Conservation (phyloP, 75 land plant species). For the Larix kaempferi region DNA sequence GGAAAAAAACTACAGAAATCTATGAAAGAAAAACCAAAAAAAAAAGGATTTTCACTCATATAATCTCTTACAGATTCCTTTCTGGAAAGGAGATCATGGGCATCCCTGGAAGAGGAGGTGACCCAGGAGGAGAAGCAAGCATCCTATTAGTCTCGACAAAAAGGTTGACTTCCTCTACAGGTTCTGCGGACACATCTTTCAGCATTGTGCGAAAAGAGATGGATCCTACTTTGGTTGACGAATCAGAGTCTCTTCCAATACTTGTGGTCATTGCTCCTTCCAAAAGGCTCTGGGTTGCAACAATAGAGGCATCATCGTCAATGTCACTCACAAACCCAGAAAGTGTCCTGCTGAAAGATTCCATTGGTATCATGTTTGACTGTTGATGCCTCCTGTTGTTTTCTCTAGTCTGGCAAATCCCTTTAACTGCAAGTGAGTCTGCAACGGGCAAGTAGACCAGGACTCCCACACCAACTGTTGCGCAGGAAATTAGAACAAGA, state of each 20-base stretch:
- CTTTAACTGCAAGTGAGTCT: constrained; percentile 56
- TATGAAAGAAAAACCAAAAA: not conserved
- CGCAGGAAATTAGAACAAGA: constrained; percentile 44
- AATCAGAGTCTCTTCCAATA: constrained; percentile 38
- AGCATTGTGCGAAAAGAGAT: constrained; percentile 49
- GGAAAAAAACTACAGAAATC: not conserved
- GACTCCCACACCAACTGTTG: constrained; percentile 43
- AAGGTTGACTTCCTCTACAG: constrained; percentile 38
- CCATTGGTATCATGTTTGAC: constrained; percentile 14
- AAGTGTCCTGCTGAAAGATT: constrained; percentile 25
- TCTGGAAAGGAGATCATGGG: constrained; percentile 26
- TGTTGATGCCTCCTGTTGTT: not conserved
- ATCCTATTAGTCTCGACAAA: constrained; percentile 23
- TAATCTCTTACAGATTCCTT: constrained; percentile 8
- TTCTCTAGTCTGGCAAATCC: constrained; percentile 10
- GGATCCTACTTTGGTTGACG: constrained; percentile 47
- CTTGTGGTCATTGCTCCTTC: constrained; percentile 21
- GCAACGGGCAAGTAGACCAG: constrained; percentile 66
- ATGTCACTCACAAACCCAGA: constrained; percentile 21
- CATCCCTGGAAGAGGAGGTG: constrained; percentile 28
- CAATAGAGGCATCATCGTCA: constrained; percentile 37
- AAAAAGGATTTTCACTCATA: constrained; percentile 1
- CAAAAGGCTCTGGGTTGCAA: constrained; percentile 42
- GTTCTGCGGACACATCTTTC: constrained; percentile 26
- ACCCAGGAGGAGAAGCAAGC: constrained; percentile 35